A percentile compares a stretch with the other conserved stretches of the same genome.
Evolutionary conservation across 805 yeast genomes (phyloP).

Genomic region (Wickerhamiella vanderwaltii): DNA sequence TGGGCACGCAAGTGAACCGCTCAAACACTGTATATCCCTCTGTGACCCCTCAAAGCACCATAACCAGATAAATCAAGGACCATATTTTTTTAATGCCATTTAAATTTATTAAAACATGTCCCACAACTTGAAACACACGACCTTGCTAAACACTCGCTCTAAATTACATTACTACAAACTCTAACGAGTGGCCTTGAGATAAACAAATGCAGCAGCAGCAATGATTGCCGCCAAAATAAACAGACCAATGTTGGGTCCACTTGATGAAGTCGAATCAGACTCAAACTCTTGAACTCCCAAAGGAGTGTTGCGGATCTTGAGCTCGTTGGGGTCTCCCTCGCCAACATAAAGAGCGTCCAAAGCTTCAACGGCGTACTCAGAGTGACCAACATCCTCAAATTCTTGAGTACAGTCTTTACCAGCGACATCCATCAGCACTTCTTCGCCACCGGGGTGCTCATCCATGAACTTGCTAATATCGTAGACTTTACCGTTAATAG

Average conservation of each 20-base stretch:
- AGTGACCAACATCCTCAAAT: constrained; percentile 86
- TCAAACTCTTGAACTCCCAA: constrained; percentile 18
- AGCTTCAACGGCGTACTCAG: constrained; percentile 84
- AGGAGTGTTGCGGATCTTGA: constrained; percentile 18
- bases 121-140: no score
- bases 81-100: no score
- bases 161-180: background rate
- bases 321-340: constrained; percentile 46
- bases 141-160: no score
- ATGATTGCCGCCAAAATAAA: constrained; percentile 25
- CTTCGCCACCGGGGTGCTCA: constrained; percentile 78
- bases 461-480: constrained; percentile 44
- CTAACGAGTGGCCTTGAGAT: constrained; percentile 16
- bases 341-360: constrained; percentile 63
- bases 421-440: constrained; percentile 63
- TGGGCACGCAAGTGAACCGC: no score
- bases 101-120: no score
- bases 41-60: no score
- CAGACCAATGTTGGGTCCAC: constrained; percentile 21
- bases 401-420: constrained; percentile 67
- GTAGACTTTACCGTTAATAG: constrained; percentile 56
- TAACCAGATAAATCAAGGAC: no score
- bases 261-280: constrained; percentile 16
- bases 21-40: no score
- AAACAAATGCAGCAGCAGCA: constrained; percentile 28